Evolutionary conservation across 108 stramenopile genomes (phyloP).

Genomic region (Fistulifera solaris): DNA sequence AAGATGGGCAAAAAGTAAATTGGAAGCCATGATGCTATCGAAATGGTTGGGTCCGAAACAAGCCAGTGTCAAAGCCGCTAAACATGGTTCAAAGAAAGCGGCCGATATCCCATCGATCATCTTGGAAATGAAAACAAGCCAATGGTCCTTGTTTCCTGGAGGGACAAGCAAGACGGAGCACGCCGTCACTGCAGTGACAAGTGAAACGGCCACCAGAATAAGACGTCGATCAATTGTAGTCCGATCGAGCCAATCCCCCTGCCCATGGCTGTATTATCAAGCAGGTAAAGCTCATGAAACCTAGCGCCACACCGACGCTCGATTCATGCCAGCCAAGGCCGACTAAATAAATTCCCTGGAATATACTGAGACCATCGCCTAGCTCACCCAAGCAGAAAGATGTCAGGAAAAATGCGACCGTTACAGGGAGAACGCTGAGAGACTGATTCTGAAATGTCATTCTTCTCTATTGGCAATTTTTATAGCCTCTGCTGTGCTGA

Average conservation of each 20-base stretch:
- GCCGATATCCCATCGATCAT: constrained; percentile 52
- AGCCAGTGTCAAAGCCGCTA: constrained; percentile 56
- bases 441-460: too few relatives aligned
- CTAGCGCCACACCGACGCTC: constrained; percentile 63
- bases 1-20: constrained; percentile 59
- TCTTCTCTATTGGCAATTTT: too few relatives aligned
- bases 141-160: constrained; percentile 39
- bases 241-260: constrained; percentile 72
- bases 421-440: background rate
- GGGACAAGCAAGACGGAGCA: background rate
- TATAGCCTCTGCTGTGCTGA: too few relatives aligned
- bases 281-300: constrained; percentile 76
- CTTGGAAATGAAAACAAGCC: constrained; percentile 43
- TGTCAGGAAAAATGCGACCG: constrained; percentile 59
- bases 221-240: constrained; percentile 63
- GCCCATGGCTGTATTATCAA: constrained; percentile 72
- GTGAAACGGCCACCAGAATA: constrained; percentile 47
- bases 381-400: constrained; percentile 74
- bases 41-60: constrained; percentile 52
- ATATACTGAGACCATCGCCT: constrained; percentile 66
- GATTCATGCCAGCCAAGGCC: constrained; percentile 81
- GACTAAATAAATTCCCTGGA: constrained; percentile 78
- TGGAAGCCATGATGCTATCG: constrained; percentile 54
- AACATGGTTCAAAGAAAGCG: constrained; percentile 59
- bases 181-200: constrained; percentile 56